Evolutionary conservation across 768 basidiomycete species (phyloP).

Genomic region (Phylloporus sp.): DNA sequence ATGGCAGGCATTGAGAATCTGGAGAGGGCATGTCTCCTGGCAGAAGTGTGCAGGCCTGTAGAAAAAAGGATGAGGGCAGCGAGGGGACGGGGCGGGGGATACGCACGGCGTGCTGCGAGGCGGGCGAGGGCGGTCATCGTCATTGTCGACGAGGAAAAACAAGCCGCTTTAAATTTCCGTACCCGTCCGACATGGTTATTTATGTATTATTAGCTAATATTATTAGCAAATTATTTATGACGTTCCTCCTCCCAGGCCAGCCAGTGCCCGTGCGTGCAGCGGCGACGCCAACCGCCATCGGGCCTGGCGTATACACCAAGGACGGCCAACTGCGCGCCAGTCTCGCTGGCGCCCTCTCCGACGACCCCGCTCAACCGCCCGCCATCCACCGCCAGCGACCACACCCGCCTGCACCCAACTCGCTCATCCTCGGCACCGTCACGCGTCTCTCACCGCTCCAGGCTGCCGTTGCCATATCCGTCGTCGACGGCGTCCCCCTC

Average conservation of each 20-base stretch:
- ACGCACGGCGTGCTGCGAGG: slow-evolving; percentile 59
- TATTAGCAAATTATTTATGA: slow-evolving; percentile 21
- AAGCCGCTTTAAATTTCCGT: slow-evolving; percentile 25
- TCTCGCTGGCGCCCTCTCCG: slow-evolving; percentile 56
- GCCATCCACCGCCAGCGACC: slow-evolving; percentile 63
- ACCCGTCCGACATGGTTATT: slow-evolving; percentile 8
- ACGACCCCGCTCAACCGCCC: slow-evolving; percentile 42
- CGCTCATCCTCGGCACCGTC: slow-evolving; percentile 77
- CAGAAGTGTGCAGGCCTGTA: slow-evolving; percentile 79
- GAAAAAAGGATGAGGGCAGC: neutral
- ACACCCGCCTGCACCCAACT: slow-evolving; percentile 67
- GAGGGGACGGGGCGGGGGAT: slow-evolving; percentile 5
- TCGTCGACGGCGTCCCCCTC: slow-evolving; percentile 82
- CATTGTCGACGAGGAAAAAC: slow-evolving; percentile 39
- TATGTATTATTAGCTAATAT: slow-evolving; percentile 3
- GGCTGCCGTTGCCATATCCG: slow-evolving; percentile 76
- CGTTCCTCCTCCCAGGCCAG: slow-evolving; percentile 69
- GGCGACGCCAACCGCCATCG: slow-evolving; percentile 53
- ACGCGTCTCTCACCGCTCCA: slow-evolving; percentile 80
- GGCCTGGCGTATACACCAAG: slow-evolving; percentile 60
- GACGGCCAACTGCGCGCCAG: slow-evolving; percentile 65
- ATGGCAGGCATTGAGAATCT: slow-evolving; percentile 97
- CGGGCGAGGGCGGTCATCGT: slow-evolving; percentile 61
- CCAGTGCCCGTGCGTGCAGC: slow-evolving; percentile 54
- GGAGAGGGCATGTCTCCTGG: slow-evolving; percentile 69